Evolutionary conservation across 345 rosid genomes (phyloP), one percentile per base, ranked within the genome.

Genomic region (Lepidium aucheri): DNA sequence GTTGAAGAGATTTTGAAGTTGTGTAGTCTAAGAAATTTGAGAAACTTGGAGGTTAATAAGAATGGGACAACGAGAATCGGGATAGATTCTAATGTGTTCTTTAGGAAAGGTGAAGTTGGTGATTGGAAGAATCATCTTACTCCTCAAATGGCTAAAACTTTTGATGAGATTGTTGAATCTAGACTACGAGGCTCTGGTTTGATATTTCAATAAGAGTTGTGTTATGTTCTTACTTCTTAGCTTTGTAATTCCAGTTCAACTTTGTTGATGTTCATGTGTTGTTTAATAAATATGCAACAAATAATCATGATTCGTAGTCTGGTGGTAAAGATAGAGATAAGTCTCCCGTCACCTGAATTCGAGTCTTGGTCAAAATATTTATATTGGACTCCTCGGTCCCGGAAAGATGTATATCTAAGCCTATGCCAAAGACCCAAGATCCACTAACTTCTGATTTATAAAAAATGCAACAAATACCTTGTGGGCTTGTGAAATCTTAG

Each of bases 21-120:
- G 53, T 84, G 92, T 63, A 82, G 92, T 50, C 67, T 86, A 17
- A 53, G 67, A 7, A 78, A 61, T 11, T 18, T 85, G 81, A 80
- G 82, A 18, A 83, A 67, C 14, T 43, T 82, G 67, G 81, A 84
- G 34, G 82, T 84, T 33, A 84, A 86, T 50, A 77, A 61, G 60
- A 65, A 20, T 0, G 83, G 84, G 11, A 76, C 60, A 15, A 33
- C 76, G 45, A 9, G 58, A 8, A 39, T 80, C 34, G 85, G 82
- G 4, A 16, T 75, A 39, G 65, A 53, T 45, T 53, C 64, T 35
- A 43, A 63, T 9, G n/a, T 39, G 0, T 82, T 77, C 49, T 84
- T 82, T 42, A 69, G 92, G 44, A 77, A 72, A 68, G 92, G 92
- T 18, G 77, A 76, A 60, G 77, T 82, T 13, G 86, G 89, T 26